Conservation (phyloP, 106 monocot genomes). For the Allium fistulosum region DNA sequence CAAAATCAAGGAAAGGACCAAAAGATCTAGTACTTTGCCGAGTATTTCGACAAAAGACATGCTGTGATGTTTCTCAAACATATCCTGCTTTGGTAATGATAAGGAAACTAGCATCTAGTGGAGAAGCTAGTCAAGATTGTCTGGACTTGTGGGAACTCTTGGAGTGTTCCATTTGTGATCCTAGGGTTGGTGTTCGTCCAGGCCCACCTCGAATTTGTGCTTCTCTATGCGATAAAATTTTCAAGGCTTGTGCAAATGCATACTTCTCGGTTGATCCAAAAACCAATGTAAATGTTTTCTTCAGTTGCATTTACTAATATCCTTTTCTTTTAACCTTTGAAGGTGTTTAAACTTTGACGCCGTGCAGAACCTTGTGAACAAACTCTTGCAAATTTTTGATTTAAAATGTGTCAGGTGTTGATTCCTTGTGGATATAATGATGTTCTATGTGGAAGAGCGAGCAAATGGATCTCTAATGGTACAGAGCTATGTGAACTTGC, state of each 20-base stretch:
- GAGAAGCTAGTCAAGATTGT: conserved; percentile 76
- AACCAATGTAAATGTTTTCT: conserved; percentile 37
- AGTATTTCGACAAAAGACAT: conserved; percentile 76
- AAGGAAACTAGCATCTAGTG: conserved; percentile 72
- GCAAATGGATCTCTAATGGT: conserved; percentile 88
- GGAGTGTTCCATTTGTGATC: conserved; percentile 94
- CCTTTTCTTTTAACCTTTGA: too few relatives aligned
- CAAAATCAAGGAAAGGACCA: conserved; percentile 60
- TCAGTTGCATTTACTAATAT: neutral
- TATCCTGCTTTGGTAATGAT: conserved; percentile 62
- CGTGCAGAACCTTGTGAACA: neutral
- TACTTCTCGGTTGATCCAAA: conserved; percentile 82
- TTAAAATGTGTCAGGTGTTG: conserved; percentile 46
- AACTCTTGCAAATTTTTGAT: neutral
- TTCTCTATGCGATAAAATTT: conserved; percentile 74
- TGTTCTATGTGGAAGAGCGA: conserved; percentile 77
- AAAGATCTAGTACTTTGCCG: conserved; percentile 73
- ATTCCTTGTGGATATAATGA: conserved; percentile 86
- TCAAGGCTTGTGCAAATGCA: conserved; percentile 57
- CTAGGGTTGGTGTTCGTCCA: conserved; percentile 53
- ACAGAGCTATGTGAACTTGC: conserved; percentile 83
- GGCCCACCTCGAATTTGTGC: conserved; percentile 74
- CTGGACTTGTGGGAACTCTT: conserved; percentile 86
- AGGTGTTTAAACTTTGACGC: too few relatives aligned
- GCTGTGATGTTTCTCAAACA: conserved; percentile 89